Conservation (phyloP, 106 monocot genomes). For the Narthecium ossifragum region DNA sequence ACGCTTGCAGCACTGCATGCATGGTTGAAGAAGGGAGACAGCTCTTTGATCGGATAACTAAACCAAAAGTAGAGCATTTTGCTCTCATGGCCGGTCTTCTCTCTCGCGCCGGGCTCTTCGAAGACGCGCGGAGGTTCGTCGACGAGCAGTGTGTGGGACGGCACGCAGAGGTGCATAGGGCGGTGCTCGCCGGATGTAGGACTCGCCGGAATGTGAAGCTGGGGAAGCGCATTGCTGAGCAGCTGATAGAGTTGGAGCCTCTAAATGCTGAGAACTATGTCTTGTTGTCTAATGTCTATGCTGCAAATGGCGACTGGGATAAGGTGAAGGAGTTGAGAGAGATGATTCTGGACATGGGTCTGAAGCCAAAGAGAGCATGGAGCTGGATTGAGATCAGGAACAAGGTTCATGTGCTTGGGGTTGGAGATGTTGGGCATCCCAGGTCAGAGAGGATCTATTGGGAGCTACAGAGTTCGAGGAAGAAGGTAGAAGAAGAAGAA, state of each 20-base stretch:
- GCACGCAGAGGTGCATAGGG: conserved; percentile 16
- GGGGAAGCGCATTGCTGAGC: conserved; percentile 38
- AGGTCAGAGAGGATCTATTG: conserved; percentile 47
- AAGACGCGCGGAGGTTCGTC: conserved; percentile 28
- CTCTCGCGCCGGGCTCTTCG: conserved; percentile 23
- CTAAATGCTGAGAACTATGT: conserved; percentile 53
- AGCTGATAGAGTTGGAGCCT: conserved; percentile 46
- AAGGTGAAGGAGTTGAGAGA: conserved; percentile 22
- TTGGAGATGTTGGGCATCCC: conserved; percentile 54
- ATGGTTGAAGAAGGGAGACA: conserved; percentile 31
- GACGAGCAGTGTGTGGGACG: conserved; percentile 3
- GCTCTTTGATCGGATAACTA: conserved; percentile 21
- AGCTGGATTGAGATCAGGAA: conserved; percentile 54
- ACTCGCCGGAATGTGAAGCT: conserved; percentile 27
- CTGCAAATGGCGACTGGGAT: conserved; percentile 24
- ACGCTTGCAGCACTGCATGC: conserved; percentile 32
- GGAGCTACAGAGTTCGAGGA: conserved; percentile 31
- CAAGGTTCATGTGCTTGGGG: conserved; percentile 54
- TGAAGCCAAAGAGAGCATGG: conserved; percentile 35
- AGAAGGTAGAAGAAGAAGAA: conserved; percentile 19
- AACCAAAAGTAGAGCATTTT: conserved; percentile 17
- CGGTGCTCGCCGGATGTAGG: conserved; percentile 52
- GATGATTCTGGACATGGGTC: conserved; percentile 47
- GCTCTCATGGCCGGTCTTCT: conserved; percentile 37
- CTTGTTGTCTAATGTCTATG: conserved; percentile 32